Percentiles rank a stretch among this genome's conserved stretches.
Evolutionary conservation across 306 rosid genomes (phyloP).

Genomic region (Abrus precatorius): DNA sequence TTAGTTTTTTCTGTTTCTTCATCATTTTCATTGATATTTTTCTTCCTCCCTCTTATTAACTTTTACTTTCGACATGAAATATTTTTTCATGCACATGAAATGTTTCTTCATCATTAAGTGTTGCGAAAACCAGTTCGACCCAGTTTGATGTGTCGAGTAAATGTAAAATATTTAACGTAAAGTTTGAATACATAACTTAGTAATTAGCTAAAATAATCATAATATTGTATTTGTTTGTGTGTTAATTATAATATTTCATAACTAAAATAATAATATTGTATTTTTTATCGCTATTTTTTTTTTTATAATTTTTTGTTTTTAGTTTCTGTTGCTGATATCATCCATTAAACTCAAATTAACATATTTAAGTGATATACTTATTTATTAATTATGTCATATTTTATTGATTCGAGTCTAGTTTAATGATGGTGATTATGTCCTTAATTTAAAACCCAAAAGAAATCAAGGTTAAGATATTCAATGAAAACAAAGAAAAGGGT

Average conservation of each 20-base stretch:
- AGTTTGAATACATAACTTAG: neutral
- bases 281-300: too few relatives aligned
- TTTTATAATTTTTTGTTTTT: too few relatives aligned
- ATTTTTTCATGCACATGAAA: neutral
- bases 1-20: constrained; percentile 33
- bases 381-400: too few relatives aligned
- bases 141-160: neutral
- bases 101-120: neutral
- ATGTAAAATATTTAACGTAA: neutral
- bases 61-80: neutral
- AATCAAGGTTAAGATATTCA: too few relatives aligned
- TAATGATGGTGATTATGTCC: too few relatives aligned
- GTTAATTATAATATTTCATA: neutral
- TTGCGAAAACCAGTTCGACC: neutral
- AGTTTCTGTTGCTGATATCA: too few relatives aligned
- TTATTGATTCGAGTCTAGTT: too few relatives aligned
- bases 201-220: neutral
- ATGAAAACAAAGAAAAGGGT: too few relatives aligned
- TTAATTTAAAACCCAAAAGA: too few relatives aligned
- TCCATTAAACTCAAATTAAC: too few relatives aligned
- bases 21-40: constrained; percentile 1
- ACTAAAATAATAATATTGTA: too few relatives aligned
- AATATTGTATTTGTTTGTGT: neutral
- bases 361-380: too few relatives aligned
- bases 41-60: neutral